These are phyloP conservation scores for Pythium oligandrum DNA, from an alignment of 352 stramenopile genomes.

Conservation along the genomic window DNA sequence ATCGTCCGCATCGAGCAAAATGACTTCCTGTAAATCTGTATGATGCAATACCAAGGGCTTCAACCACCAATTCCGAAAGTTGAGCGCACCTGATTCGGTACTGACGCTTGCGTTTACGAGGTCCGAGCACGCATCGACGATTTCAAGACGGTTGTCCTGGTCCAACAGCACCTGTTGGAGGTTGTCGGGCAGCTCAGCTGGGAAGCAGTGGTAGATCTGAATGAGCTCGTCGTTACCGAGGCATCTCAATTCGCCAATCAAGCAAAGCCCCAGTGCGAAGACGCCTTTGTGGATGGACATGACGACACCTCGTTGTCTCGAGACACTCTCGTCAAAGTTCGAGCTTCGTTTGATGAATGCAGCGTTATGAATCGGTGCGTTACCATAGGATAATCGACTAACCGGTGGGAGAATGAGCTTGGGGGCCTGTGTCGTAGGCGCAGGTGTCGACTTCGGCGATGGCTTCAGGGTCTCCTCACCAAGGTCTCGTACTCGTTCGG, in stretches of 20 bases:
- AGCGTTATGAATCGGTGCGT: neutral
- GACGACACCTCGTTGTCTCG: slow-evolving; percentile 16
- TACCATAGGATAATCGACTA: neutral
- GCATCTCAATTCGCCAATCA: slow-evolving; percentile 27
- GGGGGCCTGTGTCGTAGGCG: neutral
- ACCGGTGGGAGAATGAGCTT: neutral
- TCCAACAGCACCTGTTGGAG: slow-evolving; percentile 11
- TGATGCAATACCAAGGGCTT: slow-evolving; percentile 55
- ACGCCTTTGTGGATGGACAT: slow-evolving; percentile 26
- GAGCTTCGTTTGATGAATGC: slow-evolving; percentile 1
- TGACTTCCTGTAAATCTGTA: slow-evolving; percentile 36
- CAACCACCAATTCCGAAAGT: slow-evolving; percentile 62
- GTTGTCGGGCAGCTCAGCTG: slow-evolving; percentile 8
- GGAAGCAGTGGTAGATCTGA: slow-evolving; percentile 22
- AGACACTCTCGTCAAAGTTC: slow-evolving; percentile 1
- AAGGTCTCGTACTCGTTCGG: too few species aligned
- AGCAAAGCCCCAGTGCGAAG: slow-evolving; percentile 24
- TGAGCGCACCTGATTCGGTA: slow-evolving; percentile 22
- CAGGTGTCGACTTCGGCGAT: neutral
- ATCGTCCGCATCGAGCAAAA: slow-evolving; percentile 49
- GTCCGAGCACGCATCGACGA: slow-evolving; percentile 45
- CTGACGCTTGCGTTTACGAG: slow-evolving; percentile 22
- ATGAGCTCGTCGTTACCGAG: slow-evolving; percentile 22
- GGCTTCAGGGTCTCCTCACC: neutral
- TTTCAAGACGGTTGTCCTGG: slow-evolving; percentile 26